A percentile compares a stretch with the other conserved stretches of the same genome.
Evolutionary conservation across 2,329 filamentous ascomycete species (phyloP).

Genomic region (Biscogniauxia mediterranea): DNA sequence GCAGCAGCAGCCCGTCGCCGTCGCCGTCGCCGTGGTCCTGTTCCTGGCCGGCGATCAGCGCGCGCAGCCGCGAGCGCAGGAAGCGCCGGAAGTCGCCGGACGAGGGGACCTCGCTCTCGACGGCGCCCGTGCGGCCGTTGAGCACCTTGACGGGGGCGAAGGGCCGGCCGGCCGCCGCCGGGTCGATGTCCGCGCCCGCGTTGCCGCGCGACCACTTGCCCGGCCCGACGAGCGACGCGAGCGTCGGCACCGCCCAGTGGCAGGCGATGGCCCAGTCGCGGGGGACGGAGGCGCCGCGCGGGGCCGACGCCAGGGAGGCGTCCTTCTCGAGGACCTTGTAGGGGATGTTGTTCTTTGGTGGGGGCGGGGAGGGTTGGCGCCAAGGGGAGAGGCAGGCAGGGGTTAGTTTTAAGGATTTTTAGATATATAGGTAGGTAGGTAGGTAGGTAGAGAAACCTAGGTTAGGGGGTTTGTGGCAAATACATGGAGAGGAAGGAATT

Average conservation of each 20-base stretch:
- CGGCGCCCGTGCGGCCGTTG: constrained; percentile 25
- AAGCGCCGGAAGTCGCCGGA: constrained; percentile 19
- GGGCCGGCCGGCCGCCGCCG: constrained; percentile 10
- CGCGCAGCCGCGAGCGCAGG: constrained; percentile 36
- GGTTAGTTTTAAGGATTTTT: too few relatives aligned
- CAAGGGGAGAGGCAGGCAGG: not conserved
- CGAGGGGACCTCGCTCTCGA: constrained; percentile 11
- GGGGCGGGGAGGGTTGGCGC: not conserved
- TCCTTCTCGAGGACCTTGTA: constrained; percentile 26
- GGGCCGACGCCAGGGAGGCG: not conserved
- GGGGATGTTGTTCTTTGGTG: constrained; percentile 21
- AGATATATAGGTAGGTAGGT: too few relatives aligned
- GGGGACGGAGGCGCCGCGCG: constrained; percentile 7
- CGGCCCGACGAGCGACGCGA: constrained; percentile 19
- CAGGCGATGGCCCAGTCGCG: constrained; percentile 28
- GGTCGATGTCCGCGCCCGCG: constrained; percentile 18
- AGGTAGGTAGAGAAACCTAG: too few relatives aligned
- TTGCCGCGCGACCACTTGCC: constrained; percentile 22
- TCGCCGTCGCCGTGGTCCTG: not conserved
- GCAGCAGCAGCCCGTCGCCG: constrained; percentile 14
- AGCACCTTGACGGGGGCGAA: constrained; percentile 11
- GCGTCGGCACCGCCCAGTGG: constrained; percentile 23
- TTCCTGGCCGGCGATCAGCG: constrained; percentile 24
- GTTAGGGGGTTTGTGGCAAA: too few relatives aligned
- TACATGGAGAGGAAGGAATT: too few relatives aligned